Conservation (phyloP, 2,329 filamentous ascomycete species). For the Epichloe scottii region DNA sequence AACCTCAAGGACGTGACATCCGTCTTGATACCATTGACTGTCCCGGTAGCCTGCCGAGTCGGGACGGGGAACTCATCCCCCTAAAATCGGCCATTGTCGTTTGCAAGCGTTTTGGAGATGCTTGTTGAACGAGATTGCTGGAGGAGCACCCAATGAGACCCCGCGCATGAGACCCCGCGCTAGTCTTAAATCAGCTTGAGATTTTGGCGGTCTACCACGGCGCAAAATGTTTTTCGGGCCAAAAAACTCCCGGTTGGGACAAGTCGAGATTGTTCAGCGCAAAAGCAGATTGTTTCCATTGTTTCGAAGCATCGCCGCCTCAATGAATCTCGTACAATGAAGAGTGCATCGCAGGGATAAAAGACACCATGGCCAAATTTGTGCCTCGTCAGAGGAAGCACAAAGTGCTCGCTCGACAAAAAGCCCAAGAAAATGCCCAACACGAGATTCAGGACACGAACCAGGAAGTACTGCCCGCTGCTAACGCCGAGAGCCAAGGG, state of each 20-base stretch:
- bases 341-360: neutral
- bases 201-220: slow-evolving; percentile 23
- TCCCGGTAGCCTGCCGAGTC: slow-evolving; percentile 45
- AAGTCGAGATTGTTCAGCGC: neutral
- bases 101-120: neutral
- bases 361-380: slow-evolving; percentile 38
- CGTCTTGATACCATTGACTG: slow-evolving; percentile 57
- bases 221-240: slow-evolving; percentile 20
- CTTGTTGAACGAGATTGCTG: slow-evolving; percentile 1
- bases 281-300: neutral
- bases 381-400: slow-evolving; percentile 56
- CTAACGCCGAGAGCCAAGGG: slow-evolving; percentile 39
- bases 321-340: neutral
- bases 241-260: neutral
- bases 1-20: slow-evolving; percentile 64
- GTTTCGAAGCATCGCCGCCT: slow-evolving; percentile 13
- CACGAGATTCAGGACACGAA: slow-evolving; percentile 27
- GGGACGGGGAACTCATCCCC: slow-evolving; percentile 55
- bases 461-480: slow-evolving; percentile 21
- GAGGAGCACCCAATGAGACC: slow-evolving; percentile 9
- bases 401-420: slow-evolving; percentile 53
- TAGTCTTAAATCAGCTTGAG: slow-evolving; percentile 18
- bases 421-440: slow-evolving; percentile 30
- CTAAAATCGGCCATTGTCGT: slow-evolving; percentile 24
- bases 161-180: slow-evolving; percentile 23